A percentile compares a stretch with the other conserved stretches of the same genome.
phyloP scores from a whole-genome alignment of 1,284 basidiomycete genomes.

The Pisolithus thermaeus region DNA sequence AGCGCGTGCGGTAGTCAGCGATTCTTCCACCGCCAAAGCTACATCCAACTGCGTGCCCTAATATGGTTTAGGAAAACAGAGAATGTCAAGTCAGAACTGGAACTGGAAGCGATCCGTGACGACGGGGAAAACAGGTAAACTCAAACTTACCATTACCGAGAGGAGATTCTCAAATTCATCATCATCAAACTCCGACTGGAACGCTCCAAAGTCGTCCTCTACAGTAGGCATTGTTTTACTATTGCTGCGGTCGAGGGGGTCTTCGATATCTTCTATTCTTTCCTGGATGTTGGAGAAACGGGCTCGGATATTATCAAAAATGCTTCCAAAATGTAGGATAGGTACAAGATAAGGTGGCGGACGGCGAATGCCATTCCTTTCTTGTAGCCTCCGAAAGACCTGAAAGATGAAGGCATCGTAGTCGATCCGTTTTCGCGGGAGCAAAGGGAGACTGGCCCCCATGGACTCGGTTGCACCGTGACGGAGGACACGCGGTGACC shows the following conservation, averaged over 20 bases:
- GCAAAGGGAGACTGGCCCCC: conserved; percentile 29
- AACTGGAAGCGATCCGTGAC: conserved; percentile 25
- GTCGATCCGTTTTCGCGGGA: not conserved
- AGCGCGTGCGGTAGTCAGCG: not conserved
- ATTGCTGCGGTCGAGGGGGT: not conserved
- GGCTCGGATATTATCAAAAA: not conserved
- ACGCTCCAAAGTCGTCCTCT: no score
- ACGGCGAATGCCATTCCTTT: conserved; percentile 3
- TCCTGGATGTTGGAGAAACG: not conserved
- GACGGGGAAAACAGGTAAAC: conserved; percentile 11
- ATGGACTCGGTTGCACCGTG: conserved; percentile 51
- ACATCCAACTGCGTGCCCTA: conserved; percentile 16
- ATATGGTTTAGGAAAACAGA: conserved; percentile 7
- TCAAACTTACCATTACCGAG: not conserved
- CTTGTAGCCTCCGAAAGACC: not conserved
- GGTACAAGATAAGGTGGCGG: not conserved
- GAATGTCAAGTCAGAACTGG: conserved; percentile 26
- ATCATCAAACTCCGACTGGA: not conserved
- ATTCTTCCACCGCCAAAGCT: conserved; percentile 2
- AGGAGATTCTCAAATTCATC: not conserved
- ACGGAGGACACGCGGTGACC: conserved; percentile 50
- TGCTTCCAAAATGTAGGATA: not conserved
- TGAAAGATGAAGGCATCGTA: not conserved
- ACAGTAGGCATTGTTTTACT: not conserved
- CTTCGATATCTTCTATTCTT: not conserved